Percentiles rank a stretch among this genome's conserved stretches.
Conservation (phyloP, 1,139 yeast species). For the Yamadazyma friedrichii region DNA sequence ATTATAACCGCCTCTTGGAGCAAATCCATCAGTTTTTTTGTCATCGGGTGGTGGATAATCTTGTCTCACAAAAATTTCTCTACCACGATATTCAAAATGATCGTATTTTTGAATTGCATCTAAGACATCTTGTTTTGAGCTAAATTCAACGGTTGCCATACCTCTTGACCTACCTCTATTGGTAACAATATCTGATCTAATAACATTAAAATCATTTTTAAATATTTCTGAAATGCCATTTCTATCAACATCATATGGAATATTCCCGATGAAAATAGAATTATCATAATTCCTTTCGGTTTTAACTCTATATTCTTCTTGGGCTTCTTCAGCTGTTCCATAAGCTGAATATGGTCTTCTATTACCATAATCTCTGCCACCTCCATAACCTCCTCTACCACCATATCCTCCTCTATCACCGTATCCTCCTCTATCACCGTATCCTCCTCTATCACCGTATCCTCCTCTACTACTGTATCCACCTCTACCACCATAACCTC, state of each 20-base stretch:
- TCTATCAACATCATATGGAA: conserved; percentile 64
- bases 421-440: conserved; percentile 24
- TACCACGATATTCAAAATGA: conserved; percentile 66
- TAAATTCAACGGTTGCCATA: conserved; percentile 90
- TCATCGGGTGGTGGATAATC: conserved; percentile 75
- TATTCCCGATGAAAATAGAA: conserved; percentile 71
- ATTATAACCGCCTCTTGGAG: conserved; percentile 14
- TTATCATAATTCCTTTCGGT: conserved; percentile 68
- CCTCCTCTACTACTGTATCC: conserved; percentile 14
- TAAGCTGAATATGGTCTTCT: conserved; percentile 23
- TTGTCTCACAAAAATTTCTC: conserved; percentile 88
- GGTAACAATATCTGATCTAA: conserved; percentile 86
- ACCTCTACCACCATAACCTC: conserved; percentile 17
- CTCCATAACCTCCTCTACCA: conserved; percentile 18
- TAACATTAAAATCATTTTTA: conserved; percentile 64
- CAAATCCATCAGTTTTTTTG: conserved; percentile 19
- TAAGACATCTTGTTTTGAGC: conserved; percentile 63
- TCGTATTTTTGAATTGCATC: conserved; percentile 73
- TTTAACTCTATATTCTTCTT: conserved; percentile 33
- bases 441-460: conserved; percentile 17
- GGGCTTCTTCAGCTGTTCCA: conserved; percentile 24
- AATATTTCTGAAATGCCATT: conserved; percentile 61
- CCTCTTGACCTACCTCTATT: conserved; percentile 84
- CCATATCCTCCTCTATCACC: conserved; percentile 21
- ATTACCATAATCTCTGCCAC: conserved; percentile 20